Base-by-base conservation (phyloP, 768 basidiomycete species). In the Phylloporus scabripes region DNA sequence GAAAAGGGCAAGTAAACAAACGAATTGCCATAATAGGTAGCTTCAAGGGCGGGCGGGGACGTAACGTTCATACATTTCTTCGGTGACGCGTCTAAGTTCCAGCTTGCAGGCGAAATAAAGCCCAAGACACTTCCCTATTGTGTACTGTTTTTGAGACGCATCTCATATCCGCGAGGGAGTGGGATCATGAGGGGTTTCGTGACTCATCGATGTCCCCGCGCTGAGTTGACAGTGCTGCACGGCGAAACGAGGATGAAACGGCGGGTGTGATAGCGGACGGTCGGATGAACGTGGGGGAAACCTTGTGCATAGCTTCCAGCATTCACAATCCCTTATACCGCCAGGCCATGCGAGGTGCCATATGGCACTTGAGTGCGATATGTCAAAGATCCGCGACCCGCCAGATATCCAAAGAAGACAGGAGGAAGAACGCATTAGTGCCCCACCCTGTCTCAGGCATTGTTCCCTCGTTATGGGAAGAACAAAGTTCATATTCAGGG, bases 31-130 rank as follows among this genome's bases (percentile, higher is more conserved):
- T 61, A 67, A 59, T 7, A 53, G 67, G 65, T 46, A 67, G 63
- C 66, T 67, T 67, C 67, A 67, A 67, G 65, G 65, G 55, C 53
- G 67, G 60, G 50, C 56, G 55, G 33, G 57, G 56, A 67, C 65
- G 65, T 67, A 69, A 66, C 56, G 45, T 44, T 57, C 50, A 60
- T 57, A 39, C 49, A 46, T 55, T 39, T 47, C 60, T 60, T 65
- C 56, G 60, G 56, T 62, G 56, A 63, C 64, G 64, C 63, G 51
- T 68, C 32, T 55, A 59, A 61, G 56, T 59, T 59, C 50, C 63
- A 54, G 51, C 52, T 45, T 57, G 46, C 52, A 66, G 63, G 63
- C 61, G 64, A 65, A 55, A 55, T 60, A 48, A 28, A 47, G 37
- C 21, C 50, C 50, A 55, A 54, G 57, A 67, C 52, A 40, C 3